Evolutionary conservation across 2,329 filamentous ascomycete species (phyloP).

Genomic region (Talaromyces sp.): DNA sequence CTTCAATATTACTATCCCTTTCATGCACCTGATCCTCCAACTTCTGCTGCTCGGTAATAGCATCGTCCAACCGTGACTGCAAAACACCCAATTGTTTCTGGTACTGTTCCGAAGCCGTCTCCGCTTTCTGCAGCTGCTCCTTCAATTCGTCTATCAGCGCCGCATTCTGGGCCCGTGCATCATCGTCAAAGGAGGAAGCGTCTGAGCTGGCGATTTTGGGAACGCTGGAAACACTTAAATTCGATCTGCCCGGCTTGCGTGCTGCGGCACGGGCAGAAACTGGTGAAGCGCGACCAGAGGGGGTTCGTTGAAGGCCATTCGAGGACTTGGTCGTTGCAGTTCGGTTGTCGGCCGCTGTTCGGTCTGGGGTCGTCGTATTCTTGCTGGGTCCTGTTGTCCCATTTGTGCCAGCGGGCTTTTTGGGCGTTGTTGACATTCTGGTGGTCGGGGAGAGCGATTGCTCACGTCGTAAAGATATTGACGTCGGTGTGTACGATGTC

Average conservation of each 20-base stretch:
- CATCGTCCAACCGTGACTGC: constrained; percentile 81
- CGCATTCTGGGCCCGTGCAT: constrained; percentile 74
- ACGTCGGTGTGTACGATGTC: background rate
- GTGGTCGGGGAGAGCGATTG: constrained; percentile 8
- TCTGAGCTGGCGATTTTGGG: constrained; percentile 41
- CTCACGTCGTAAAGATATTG: background rate
- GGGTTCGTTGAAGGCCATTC: constrained; percentile 55
- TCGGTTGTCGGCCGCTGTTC: constrained; percentile 31
- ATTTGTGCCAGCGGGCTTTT: constrained; percentile 3
- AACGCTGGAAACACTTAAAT: constrained; percentile 43
- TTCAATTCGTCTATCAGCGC: constrained; percentile 80
- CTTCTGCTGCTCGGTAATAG: constrained; percentile 74
- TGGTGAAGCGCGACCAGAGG: constrained; percentile 59
- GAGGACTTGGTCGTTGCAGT: constrained; percentile 38
- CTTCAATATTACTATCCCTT: constrained; percentile 76
- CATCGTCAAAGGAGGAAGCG: constrained; percentile 59
- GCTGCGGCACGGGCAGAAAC: constrained; percentile 71
- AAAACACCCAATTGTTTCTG: constrained; percentile 82
- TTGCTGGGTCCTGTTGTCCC: constrained; percentile 29
- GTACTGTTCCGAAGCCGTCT: constrained; percentile 71
- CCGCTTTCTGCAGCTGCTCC: constrained; percentile 75
- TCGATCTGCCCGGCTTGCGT: constrained; percentile 52
- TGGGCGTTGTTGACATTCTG: constrained; percentile 15
- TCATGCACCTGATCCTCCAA: constrained; percentile 87
- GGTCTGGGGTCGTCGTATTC: constrained; percentile 47